A percentile compares a stretch with the other conserved stretches of the same genome.
Evolutionary conservation across 805 yeast species (phyloP).

Genomic region (Lipomyces spencermartinsiae): DNA sequence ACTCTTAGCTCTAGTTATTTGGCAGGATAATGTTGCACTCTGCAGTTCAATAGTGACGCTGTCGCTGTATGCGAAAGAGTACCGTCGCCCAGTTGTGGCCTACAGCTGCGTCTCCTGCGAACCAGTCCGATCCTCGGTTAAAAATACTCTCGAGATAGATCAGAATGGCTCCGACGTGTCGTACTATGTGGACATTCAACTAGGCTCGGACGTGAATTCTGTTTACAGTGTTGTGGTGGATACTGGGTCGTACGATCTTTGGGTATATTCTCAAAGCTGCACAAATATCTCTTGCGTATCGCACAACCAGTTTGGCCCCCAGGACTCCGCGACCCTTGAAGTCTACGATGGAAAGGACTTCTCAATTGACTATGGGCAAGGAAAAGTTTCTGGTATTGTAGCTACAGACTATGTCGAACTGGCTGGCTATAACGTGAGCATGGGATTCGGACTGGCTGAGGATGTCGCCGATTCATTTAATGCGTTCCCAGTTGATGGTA

Average conservation of each 20-base stretch:
- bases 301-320: conserved; percentile 33
- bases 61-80: conserved; percentile 1
- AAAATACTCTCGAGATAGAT: conserved; percentile 28
- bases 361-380: conserved; percentile 59
- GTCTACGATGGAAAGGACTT: conserved; percentile 47
- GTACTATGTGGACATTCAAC: conserved; percentile 40
- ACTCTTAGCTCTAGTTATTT: not conserved
- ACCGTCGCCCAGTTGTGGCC: not conserved
- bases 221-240: conserved; percentile 62
- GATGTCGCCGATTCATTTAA: conserved; percentile 60
- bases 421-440: conserved; percentile 47
- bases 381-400: conserved; percentile 59
- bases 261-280: conserved; percentile 66
- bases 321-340: conserved; percentile 31
- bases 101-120: not conserved
- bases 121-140: conserved; percentile 1
- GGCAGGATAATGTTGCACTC: conserved; percentile 1
- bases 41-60: conserved; percentile 3
- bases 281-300: conserved; percentile 53
- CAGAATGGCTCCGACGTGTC: conserved; percentile 44
- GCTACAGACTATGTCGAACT: conserved; percentile 50
- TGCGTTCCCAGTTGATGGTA: conserved; percentile 58
- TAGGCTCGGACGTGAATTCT: conserved; percentile 41
- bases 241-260: conserved; percentile 68
- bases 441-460: conserved; percentile 61